These are phyloP conservation scores for Articulospora tetracladia DNA, from an alignment of 495 filamentous ascomycete species.

Conservation along the genomic window DNA sequence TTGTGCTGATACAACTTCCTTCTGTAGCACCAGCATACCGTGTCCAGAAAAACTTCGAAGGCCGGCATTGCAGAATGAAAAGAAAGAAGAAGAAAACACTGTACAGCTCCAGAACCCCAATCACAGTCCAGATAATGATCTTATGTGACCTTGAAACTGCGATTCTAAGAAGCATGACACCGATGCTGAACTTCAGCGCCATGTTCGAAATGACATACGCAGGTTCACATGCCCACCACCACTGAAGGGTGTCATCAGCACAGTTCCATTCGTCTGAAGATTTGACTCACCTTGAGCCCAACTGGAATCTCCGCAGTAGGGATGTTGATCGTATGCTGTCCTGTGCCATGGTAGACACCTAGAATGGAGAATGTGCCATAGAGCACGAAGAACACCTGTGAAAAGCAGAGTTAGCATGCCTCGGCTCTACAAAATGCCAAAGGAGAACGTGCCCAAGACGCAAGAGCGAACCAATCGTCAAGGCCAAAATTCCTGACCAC, in stretches of 20 bases:
- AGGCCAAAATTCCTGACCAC: conserved; percentile 38
- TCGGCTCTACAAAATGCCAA: background rate
- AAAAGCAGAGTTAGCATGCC: background rate
- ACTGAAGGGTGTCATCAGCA: conserved; percentile 3
- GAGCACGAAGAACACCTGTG: conserved; percentile 18
- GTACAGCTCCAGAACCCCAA: conserved; percentile 27
- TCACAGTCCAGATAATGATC: conserved; percentile 28
- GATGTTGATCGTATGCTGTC: conserved; percentile 15
- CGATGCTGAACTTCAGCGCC: conserved; percentile 38
- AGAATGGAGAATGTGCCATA: conserved; percentile 16
- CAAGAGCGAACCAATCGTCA: conserved; percentile 34
- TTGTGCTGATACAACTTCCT: conserved; percentile 24
- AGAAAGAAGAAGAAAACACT: conserved; percentile 35
- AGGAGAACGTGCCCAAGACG: conserved; percentile 20
- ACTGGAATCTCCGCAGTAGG: conserved; percentile 18
- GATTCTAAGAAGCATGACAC: conserved; percentile 40
- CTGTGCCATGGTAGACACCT: conserved; percentile 23
- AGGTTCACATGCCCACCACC: conserved; percentile 34
- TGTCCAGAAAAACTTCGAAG: conserved; percentile 36
- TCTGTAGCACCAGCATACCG: conserved; percentile 22
- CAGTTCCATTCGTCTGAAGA: background rate
- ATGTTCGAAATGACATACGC: conserved; percentile 34
- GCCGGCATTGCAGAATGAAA: conserved; percentile 40
- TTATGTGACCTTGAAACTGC: conserved; percentile 33
- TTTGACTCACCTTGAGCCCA: conserved; percentile 18